A percentile compares a stretch with the other conserved stretches of the same genome.
Conservation (phyloP, 1,284 basidiomycete genomes). For the Trichosporon sp. region DNA sequence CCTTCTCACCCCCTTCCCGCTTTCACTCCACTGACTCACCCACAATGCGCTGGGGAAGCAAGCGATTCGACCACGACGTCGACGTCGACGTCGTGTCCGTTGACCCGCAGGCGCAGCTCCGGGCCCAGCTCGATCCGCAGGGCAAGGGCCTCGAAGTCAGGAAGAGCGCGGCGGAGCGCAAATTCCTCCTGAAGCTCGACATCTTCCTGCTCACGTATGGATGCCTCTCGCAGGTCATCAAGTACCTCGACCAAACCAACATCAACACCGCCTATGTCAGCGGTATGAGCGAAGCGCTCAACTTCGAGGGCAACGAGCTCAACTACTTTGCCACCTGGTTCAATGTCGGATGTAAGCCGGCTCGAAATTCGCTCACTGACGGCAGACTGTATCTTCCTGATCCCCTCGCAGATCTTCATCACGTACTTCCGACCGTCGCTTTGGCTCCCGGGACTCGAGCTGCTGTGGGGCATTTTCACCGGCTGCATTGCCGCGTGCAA, state of each 20-base stretch:
- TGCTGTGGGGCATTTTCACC: conserved; percentile 38
- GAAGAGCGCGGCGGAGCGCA: conserved; percentile 42
- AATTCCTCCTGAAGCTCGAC: conserved; percentile 48
- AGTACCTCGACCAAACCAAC: conserved; percentile 34
- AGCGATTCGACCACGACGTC: conserved; percentile 3
- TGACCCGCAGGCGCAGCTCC: not conserved
- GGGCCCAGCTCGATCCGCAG: conserved; percentile 27
- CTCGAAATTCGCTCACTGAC: not conserved
- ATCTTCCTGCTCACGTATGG: conserved; percentile 41
- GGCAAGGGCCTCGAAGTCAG: conserved; percentile 23
- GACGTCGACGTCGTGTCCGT: conserved; percentile 9
- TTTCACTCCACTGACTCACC: not conserved
- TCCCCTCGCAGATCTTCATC: conserved; percentile 39
- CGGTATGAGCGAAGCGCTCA: conserved; percentile 76
- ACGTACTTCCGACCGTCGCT: conserved; percentile 34
- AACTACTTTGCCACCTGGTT: conserved; percentile 59
- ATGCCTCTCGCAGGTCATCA: conserved; percentile 34
- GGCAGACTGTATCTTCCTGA: conserved; percentile 39
- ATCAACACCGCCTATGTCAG: conserved; percentile 62
- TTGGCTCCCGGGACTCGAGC: conserved; percentile 35
- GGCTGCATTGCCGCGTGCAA: conserved; percentile 37
- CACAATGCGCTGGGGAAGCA: not conserved
- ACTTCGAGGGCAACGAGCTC: conserved; percentile 68
- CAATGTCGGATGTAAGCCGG: conserved; percentile 38
- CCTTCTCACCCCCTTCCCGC: not conserved